Evolutionary conservation across 2,329 filamentous ascomycete species (phyloP).

Genomic region (Laburnicola sp.): DNA sequence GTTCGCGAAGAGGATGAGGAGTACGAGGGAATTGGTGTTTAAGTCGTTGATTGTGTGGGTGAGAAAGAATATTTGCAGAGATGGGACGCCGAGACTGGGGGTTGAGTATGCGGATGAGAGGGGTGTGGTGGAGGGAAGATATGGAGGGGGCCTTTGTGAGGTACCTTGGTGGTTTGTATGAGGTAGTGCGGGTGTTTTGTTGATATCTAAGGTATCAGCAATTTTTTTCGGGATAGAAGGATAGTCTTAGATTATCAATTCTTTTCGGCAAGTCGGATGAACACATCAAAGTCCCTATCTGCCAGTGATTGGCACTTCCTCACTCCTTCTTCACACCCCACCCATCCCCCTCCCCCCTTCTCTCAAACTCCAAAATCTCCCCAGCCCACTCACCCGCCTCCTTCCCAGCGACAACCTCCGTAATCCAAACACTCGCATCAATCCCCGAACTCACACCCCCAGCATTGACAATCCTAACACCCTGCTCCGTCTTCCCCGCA

Average conservation of each 20-base stretch:
- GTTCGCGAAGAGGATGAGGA: not conserved
- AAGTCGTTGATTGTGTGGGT: slow-evolving; percentile 8
- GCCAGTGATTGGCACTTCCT: no score
- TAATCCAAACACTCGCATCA: slow-evolving; percentile 36
- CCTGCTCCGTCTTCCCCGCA: slow-evolving; percentile 33
- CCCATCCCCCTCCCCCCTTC: slow-evolving; percentile 24
- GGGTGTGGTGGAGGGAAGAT: no score
- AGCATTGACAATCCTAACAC: slow-evolving; percentile 39
- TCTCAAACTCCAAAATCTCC: slow-evolving; percentile 39
- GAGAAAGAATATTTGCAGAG: slow-evolving; percentile 1
- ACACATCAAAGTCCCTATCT: no score
- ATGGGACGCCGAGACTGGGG: not conserved
- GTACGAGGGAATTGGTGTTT: not conserved
- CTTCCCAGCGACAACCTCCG: slow-evolving; percentile 32
- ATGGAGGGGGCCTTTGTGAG: no score
- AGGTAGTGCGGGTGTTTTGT: no score
- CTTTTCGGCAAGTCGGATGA: no score
- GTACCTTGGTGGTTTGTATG: no score
- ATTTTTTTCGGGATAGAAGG: no score
- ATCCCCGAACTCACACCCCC: slow-evolving; percentile 41
- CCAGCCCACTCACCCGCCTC: slow-evolving; percentile 27
- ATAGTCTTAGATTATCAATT: no score
- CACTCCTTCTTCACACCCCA: slow-evolving; percentile 16
- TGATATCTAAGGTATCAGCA: no score
- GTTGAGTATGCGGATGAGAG: slow-evolving; percentile 1